Conservation (phyloP, 345 rosid genomes). For the Gossypium turneri region DNA sequence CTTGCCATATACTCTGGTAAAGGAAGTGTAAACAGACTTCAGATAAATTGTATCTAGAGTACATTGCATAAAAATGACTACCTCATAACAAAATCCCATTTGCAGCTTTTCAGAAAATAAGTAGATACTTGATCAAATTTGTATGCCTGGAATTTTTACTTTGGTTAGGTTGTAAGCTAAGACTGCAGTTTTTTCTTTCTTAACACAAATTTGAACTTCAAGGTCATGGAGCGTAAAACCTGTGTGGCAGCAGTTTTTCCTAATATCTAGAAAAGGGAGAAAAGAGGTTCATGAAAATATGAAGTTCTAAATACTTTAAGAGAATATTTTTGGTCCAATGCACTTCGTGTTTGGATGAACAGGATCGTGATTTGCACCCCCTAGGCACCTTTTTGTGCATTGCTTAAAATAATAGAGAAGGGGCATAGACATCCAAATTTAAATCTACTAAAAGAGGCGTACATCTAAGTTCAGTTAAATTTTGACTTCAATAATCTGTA, state of each 20-base stretch:
- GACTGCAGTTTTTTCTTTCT: neutral
- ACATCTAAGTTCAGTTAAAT: neutral
- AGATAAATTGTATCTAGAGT: neutral
- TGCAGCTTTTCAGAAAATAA: neutral
- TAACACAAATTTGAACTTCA: neutral
- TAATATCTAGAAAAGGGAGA: neutral
- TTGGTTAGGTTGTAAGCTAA: too few species aligned
- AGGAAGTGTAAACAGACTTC: neutral
- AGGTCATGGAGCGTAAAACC: neutral
- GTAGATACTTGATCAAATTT: neutral
- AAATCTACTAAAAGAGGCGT: neutral
- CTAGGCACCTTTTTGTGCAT: neutral
- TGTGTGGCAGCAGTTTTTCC: neutral
- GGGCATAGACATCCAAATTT: neutral
- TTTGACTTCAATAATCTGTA: neutral
- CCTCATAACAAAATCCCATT: neutral
- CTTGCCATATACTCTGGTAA: slow-evolving; percentile 90
- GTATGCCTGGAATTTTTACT: neutral
- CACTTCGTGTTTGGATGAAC: neutral
- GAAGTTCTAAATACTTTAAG: neutral
- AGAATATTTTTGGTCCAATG: neutral
- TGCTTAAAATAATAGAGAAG: neutral
- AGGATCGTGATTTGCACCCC: neutral
- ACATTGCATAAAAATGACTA: neutral
- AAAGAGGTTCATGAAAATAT: neutral